Evolutionary conservation across 1,284 basidiomycete genomes (phyloP), one percentile per base, ranked within the genome.

Genomic region (Apiotrichum sp.): DNA sequence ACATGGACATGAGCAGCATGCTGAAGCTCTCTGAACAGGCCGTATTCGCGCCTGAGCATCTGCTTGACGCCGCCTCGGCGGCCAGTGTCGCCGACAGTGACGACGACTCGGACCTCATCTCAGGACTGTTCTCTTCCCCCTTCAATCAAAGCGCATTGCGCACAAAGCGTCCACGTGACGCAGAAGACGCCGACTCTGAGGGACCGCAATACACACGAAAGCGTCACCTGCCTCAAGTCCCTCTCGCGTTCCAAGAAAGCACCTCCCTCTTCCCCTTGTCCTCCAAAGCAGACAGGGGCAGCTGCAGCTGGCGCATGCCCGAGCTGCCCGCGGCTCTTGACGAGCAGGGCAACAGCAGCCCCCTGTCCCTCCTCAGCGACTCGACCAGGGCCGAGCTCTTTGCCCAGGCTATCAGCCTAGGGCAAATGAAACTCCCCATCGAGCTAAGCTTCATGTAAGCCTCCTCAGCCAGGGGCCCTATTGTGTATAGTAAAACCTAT

Each of bases 361-460:
- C 55, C 31, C 31, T 52, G 4, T 42, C 51, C 39, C 39, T 61
- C 11, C 53, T 61, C 8, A 53, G 48, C 22, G 50, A 50, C 6
- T 34, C 14, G 11, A 16, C 46, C 6, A 50, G 56, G 41, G 41
- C 41, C 33, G 56, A 58, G 40, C 49, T 47, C 46, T 38, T 52
- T n/a, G n/a, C 45, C 3, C 55, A 49, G 29, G 52, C 52, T 3
- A 49, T 49, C 41, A 41, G 42, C 40, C 32, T 53, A 11, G 40
- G 32, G 22, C 56, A 58, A 47, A 66, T 69, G 67, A 51, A 52
- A 33, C 50, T 66, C 22, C 64, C 64, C 47, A 51, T 67, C 16
- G 65, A 65, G 45, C 54, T 68, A 32, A 66, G 66, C 53, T 68
- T 38, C 13, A 51, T 64, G 63, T 64, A 47, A 57, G 58, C 57